Base-by-base conservation (phyloP, 257 asterid genomes). In the Misopates orontium region DNA sequence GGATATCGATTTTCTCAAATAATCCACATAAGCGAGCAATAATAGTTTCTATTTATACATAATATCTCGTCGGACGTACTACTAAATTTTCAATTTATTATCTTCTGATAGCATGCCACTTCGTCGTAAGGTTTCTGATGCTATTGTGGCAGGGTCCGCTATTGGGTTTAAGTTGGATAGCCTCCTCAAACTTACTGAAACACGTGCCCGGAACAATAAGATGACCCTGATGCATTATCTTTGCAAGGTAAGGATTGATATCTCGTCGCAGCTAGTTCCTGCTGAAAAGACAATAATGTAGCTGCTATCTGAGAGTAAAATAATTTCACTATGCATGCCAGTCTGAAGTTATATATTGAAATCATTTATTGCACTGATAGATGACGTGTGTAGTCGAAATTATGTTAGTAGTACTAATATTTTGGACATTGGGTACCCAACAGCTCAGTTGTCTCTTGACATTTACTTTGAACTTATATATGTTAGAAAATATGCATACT, bases 151-250 rank as follows among this genome's bases (percentile, higher is more conserved):
- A 91, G 98, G 98, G 20, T 77, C 98, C 74, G 98, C 98, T 56
- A 78, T 89, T 40, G 98, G 98, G 73, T 91, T 91, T 84, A 84
- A 83, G 83, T 79, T 91, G 86, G 98, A 91, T 77, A 87, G 98
- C 82, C 95, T 89, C 71, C 96, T 91, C 55, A 91, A 91, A 85
- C 95, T 91, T 66, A 91, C 90, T 1, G 98, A 91, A 50, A 91
- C 96, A 25, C 96, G 98, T 73, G 98, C 96, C 66, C 77, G 90
- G 63, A 86, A 91, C 84, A 91, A 86, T 77, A 91, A 91, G 83
- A 88, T 91, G 95, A 91, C 98, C 31, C 90, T 91, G 73, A 91
- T 91, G 98, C 96, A 91, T 73, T 91, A 91, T 79, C 88, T 91
- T 70, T 91, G 98, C 87, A 91, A 91, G 95, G 98, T 88, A 69